Base-by-base conservation (phyloP, 768 basidiomycete genomes). In the Mycena maculata region DNA sequence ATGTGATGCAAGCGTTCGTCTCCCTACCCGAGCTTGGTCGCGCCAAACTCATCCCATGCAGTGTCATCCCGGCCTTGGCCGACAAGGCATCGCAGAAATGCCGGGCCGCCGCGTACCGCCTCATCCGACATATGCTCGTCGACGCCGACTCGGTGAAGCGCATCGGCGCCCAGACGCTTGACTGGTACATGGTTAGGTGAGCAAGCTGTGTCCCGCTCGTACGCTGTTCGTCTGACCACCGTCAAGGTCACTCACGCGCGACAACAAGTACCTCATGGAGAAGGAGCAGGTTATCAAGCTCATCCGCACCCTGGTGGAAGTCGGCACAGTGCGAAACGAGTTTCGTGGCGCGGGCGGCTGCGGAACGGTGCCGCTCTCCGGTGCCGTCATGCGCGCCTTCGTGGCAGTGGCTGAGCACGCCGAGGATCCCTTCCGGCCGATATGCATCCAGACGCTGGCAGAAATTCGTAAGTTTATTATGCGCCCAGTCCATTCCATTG, bases 201-300 rank as follows among this genome's bases (percentile, higher is more conserved):
- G 84, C 73, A n/a, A n/a, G n/a, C n/a, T n/a, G n/a, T n/a, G n/a
- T n/a, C n/a, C n/a, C 15, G 3, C 7, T n/a, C 31, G 20, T 41
- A 23, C 60, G 10, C 41, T 60, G 70, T 39, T 66, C 67, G 49
- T n/a, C 57, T 61, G 63, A 67, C 64, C 28, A 11, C 16, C 44
- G 33, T 55, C 12, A 67, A 96, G 95, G 70, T 90, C 96, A 2
- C 82, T 99, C 18, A 88, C 92, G 0, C 89, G 96, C 15, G 96
- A 98, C 75, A 90, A 89, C 75, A 92, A 94, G 72, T 85, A 90
- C 74, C 87, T 87, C 15, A 86, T 90, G 7, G 98, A 96, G 79
- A 94, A 94, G 75, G 95, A 98, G 74, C 96, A 99, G 77, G 94
- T 87, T 23, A 88, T 99, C 71, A 94, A 95, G 65, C 87, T 99